Evolutionary conservation across 805 yeast species (phyloP), one percentile per base, ranked within the genome.

Genomic region (Brettanomyces anomalus): DNA sequence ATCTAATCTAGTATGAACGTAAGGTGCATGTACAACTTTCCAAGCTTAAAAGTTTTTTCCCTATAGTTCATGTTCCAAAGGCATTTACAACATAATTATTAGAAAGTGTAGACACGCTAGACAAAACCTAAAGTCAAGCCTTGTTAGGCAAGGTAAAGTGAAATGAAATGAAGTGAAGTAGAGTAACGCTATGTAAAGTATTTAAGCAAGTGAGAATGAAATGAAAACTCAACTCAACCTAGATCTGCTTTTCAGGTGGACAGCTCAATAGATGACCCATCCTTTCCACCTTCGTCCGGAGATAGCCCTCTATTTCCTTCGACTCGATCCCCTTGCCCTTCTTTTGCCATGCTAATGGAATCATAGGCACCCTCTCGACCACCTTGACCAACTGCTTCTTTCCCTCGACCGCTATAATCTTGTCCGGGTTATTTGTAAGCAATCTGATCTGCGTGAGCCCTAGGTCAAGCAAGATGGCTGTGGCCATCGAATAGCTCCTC

Each of bases 341-440:
- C 46, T 66, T 60, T 56, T 73, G 72, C 98, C 98, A 93, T 6
- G 96, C 89, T 43, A 89, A 71, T 13, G 99, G 99, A 3, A 93
- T 76, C 99, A 93, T 93, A 32, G 99, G 96, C 3, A 90, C 88
- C 50, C 98, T 76, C 60, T 90, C 93, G 20, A 74, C 72, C 36
- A 94, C 97, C 47, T 71, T 73, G 26, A 93, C 78, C 41, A 76
- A 67, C 34, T 82, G 72, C 54, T 86, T 72, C 55, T 77, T 79
- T 34, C 97, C 96, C 64, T 89, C 97, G 4, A 93, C 96, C 2
- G 97, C 97, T 18, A 81, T 76, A 35, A 93, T 86, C 64, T 93
- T 93, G 58, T 93, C 97, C 2, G 98, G 98, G 58, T 93, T 93
- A 58, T 93, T 93, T 1, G 99, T 93, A 57, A 93, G 67, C 34